These are phyloP conservation scores for Apiospora saccharicola DNA, from an alignment of 2,329 filamentous ascomycete species.

Conservation along the genomic window DNA sequence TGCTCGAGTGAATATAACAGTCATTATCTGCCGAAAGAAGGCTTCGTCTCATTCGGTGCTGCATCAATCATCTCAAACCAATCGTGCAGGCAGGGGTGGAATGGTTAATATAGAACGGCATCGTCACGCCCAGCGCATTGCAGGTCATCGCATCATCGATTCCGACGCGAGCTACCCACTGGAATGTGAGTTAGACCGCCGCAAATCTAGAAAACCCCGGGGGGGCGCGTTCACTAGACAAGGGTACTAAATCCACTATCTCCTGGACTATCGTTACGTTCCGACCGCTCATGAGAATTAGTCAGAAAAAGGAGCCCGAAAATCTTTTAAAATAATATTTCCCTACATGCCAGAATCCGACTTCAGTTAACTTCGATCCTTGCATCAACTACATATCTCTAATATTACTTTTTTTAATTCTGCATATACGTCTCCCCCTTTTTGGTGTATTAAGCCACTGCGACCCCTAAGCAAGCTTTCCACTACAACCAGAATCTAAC, in stretches of 20 bases:
- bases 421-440: not conserved
- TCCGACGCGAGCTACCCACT: not conserved
- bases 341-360: not conserved
- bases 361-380: not conserved
- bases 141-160: slow-evolving; percentile 23
- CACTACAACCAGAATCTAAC: not conserved
- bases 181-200: not conserved
- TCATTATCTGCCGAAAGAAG: not conserved
- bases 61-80: not conserved
- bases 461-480: not conserved
- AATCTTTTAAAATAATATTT: not conserved
- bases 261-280: not conserved
- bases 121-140: not conserved
- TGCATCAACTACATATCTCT: too few species aligned
- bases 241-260: slow-evolving; percentile 3
- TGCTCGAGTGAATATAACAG: not conserved
- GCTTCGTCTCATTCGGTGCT: not conserved
- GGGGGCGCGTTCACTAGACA: not conserved
- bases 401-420: not conserved
- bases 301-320: not conserved
- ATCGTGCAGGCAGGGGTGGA: not conserved
- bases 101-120: not conserved
- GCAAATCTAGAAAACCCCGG: not conserved
- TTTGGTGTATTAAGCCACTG: not conserved
- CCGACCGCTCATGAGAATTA: not conserved